phyloP scores from a whole-genome alignment of 768 basidiomycete species.

The Dacryopinax primogenitus region DNA sequence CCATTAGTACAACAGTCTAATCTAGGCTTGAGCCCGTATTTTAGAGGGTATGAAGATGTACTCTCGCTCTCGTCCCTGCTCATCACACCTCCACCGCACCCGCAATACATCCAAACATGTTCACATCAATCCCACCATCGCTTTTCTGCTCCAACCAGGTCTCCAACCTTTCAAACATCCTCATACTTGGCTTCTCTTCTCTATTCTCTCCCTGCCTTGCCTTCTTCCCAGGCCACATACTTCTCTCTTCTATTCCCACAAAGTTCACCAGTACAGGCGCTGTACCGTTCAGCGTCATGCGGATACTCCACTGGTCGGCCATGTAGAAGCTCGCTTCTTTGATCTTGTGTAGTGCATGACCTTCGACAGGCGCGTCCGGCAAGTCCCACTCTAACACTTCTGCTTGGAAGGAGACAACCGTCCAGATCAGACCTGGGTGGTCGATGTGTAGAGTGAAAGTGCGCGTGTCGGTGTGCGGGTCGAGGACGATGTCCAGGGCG shows the following conservation, averaged over 20 bases:
- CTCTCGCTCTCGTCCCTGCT: neutral
- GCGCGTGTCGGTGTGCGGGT: conserved; percentile 49
- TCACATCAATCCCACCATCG: conserved; percentile 43
- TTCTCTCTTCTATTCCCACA: conserved; percentile 67
- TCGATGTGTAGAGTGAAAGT: conserved; percentile 53
- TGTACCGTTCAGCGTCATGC: conserved; percentile 47
- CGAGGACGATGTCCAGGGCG: conserved; percentile 43
- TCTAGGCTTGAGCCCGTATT: no score
- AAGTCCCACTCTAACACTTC: conserved; percentile 78
- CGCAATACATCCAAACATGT: conserved; percentile 14
- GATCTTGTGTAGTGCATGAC: conserved; percentile 69
- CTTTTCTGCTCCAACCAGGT: conserved; percentile 55
- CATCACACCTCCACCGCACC: neutral
- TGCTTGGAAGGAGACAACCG: conserved; percentile 85
- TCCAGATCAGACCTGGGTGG: conserved; percentile 81
- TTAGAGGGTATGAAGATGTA: neutral
- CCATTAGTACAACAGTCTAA: neutral
- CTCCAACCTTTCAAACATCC: conserved; percentile 62
- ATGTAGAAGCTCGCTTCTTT: conserved; percentile 86
- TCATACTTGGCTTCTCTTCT: conserved; percentile 48
- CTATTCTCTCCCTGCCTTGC: conserved; percentile 17
- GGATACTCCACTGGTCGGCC: conserved; percentile 54
- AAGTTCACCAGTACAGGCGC: conserved; percentile 50
- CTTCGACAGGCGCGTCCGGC: conserved; percentile 63
- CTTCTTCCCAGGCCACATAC: conserved; percentile 71